These are phyloP conservation scores for Monotropa hypopitys DNA, from an alignment of 179 eudicot genomes.

Conservation along the genomic window DNA sequence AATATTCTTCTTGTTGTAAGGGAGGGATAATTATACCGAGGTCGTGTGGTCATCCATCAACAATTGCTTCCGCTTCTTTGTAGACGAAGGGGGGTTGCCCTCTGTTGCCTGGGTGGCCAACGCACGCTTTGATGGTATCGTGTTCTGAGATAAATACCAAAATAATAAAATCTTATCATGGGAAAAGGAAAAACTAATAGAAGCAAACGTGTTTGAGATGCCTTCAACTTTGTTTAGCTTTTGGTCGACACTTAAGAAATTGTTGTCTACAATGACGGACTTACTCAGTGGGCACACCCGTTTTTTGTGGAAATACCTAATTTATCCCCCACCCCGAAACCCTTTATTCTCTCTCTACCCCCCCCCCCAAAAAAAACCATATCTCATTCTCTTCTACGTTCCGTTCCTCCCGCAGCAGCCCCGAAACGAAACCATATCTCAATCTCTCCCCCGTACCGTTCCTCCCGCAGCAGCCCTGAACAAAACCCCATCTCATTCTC, in stretches of 20 bases:
- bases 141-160: constrained; percentile 30
- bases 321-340: too few species aligned
- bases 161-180: background rate
- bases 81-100: constrained; percentile 43
- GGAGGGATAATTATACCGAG: constrained; percentile 26
- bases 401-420: too few species aligned
- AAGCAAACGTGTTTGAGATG: background rate
- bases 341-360: too few species aligned
- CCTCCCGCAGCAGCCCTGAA: too few species aligned
- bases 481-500: too few species aligned
- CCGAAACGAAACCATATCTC: too few species aligned
- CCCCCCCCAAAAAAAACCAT: too few species aligned
- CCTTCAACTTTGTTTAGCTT: background rate
- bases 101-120: constrained; percentile 49
- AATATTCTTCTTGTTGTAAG: background rate
- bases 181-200: background rate
- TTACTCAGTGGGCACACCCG: too few species aligned
- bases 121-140: constrained; percentile 67
- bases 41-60: constrained; percentile 51
- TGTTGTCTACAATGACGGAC: background rate
- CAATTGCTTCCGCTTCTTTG: constrained; percentile 65
- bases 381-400: too few species aligned
- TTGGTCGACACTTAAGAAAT: background rate
- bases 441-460: too few species aligned
- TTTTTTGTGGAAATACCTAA: background rate